Evolutionary conservation across 2,329 filamentous ascomycete genomes (phyloP), one percentile per base, ranked within the genome.

Genomic region (Colletotrichum sojae): DNA sequence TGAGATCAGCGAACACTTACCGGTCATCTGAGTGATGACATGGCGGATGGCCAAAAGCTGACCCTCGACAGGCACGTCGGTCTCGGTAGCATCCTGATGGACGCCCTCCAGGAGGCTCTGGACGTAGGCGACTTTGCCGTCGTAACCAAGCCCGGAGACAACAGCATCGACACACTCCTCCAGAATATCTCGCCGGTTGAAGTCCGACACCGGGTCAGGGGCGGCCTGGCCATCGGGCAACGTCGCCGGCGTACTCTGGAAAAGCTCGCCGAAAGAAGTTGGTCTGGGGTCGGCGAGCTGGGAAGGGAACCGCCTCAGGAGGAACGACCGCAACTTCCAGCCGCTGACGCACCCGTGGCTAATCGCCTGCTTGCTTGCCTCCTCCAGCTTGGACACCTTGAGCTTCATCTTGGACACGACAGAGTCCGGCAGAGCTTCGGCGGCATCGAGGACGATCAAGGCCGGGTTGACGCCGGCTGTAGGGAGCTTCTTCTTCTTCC

Each of bases 301-400:
- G 5, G 76, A 70, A 0, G 77, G 73, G 22, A 84, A 77, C 57
- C 82, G 77, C 5, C 74, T 80, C 5, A 78, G 77, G 12, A 87
- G 72, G 62, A 87, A 84, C 3, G 78, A 81, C 62, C 82, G 80
- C 31, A 85, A 72, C 70, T 82, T 82, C 85, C 85, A 87, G 6
- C 83, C 84, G 36, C 77, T 75, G 15, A 83, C 39, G 31, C 82
- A 77, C 1, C 81, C 81, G 5, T 73, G 69, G 6, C 73, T 53
- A 73, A 83, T 80, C 1, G 77, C 76, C 22, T 77, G 64, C 36
- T 73, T 73, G 56, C 78, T 80, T 54, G 76, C 71, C 65, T 79
- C 78, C 57, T 82, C 81, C 6, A 83, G 74, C 56, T 79, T 73
- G 3, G 78, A 76, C 16, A 78, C 67, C 63, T 80, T 79, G 45